Evolutionary conservation across 139 green algal genomes (phyloP), one percentile per base, ranked within the genome.

Genomic region (Asterochloris erici): DNA sequence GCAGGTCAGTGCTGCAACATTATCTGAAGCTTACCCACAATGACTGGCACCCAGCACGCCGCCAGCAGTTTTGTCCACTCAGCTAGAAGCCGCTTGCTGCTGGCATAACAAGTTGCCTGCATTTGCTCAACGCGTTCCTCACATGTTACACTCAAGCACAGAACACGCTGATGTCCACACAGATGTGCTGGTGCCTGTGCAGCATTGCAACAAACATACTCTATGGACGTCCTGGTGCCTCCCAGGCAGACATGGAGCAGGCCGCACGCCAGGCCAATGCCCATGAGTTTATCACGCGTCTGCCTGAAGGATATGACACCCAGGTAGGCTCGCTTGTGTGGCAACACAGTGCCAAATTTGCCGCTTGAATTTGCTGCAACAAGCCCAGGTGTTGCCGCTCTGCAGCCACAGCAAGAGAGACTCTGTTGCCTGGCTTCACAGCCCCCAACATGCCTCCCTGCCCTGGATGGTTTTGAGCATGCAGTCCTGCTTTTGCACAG

Each of bases 201-300:
- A 91, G 82, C 24, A 89, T 96, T 63, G 21, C 78, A 26, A 91
- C 96, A 61, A 98, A 98, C 89, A 98, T 98, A 78, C 63, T 78
- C 24, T 95, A 94, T 63, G 93, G 90, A n/a, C 75, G 82, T 15
- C 84, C 85, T 0, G 87, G 88, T 2, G 89, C 89, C 2, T 87
- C 71, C 0, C 66, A 90, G 73, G 86, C 90, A 79, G 73, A 93
- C 74, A 84, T 92, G 29, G 27, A 83, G 60, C 85, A 79, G 21
- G 90, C 90, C 10, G 86, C 86, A 19, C 73, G 47, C 47, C 75
- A 81, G 27, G 89, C 89, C 64, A 92, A 92, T 79, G 92, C 92
- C 0, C 77, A 86, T 64, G 71, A 73, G 29, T 96, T 96, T 85
- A 91, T 96, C 47, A 29, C 77, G 62, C 27, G 29, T 11, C 84